Base-by-base conservation (phyloP, 176 grass and related monocot species). In the Aegilops umbellulata region DNA sequence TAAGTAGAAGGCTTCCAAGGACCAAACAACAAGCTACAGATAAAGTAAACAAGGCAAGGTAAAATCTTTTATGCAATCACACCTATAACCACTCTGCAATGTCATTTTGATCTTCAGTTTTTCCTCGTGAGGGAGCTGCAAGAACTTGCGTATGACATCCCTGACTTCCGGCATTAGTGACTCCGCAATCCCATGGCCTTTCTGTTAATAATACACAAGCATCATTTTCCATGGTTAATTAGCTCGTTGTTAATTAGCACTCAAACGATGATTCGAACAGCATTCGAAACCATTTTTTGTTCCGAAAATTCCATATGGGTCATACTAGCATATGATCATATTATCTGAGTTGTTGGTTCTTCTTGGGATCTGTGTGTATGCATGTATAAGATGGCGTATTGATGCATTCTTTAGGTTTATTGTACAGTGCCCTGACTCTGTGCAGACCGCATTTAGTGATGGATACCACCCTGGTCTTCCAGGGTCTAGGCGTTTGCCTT, bases 41-140 rank as follows among this genome's bases (percentile, higher is more conserved):
- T 35, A 35, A 35, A 35, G 34, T 80, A 49, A 73, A 81, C 15
- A 74, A 3, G 5, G 57, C 12, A 69, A 2, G 14, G 34, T 35
- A 6, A 35, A 7, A 35, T 35, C 12, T 39, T 10, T 10, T 39
- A 39, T 39, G 7, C 38, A 38, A 36, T 30, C 47, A 49, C 41
- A 95, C 96, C 96, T 98, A 35, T 94, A 95, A 84, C 91, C 93
- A 84, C 90, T 89, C 76, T 93, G 47, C 75, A 90, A 68, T 19
- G 90, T 92, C 93, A 92, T 79, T 78, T 92, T 95, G 87, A 98
- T 94, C 76, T 94, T 98, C 76, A 92, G 31, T 84, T 98, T 98
- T 65, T 98, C 89, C 68, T 98, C 93, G 3, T 70, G 87, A 84
- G 90, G 93, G 89, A 95, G 88, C 27, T 86, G 85, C 69, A 98